phyloP scores from a whole-genome alignment of 2,329 filamentous ascomycete species.

The Calonectria honghensis region DNA sequence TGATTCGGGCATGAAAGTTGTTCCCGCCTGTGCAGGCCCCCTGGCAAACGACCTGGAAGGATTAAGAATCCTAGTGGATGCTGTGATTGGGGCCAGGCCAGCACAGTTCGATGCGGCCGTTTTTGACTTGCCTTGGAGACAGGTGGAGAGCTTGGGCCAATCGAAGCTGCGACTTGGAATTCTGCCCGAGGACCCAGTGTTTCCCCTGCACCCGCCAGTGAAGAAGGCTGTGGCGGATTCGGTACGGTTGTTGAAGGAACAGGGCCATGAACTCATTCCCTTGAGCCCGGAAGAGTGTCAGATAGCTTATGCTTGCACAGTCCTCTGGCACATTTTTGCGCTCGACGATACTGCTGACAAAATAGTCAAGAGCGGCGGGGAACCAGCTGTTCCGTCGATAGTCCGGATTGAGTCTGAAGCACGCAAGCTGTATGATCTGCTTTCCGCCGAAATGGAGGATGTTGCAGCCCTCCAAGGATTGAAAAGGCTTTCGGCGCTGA shows the following conservation, averaged over 20 bases:
- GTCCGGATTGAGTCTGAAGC: not conserved
- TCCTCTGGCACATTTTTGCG: not conserved
- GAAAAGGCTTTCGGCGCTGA: not conserved
- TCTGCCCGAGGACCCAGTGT: not conserved
- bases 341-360: not conserved
- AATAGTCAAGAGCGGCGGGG: not conserved
- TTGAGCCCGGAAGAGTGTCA: not conserved
- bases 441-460: not conserved
- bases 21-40: not conserved
- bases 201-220: not conserved
- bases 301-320: not conserved
- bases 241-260: not conserved
- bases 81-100: not conserved
- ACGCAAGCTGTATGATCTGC: not conserved
- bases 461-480: not conserved
- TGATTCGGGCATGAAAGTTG: not conserved
- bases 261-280: not conserved
- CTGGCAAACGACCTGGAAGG: not conserved
- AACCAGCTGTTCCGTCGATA: not conserved
- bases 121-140: not conserved
- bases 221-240: not conserved
- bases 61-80: not conserved
- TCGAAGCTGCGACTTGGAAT: not conserved
- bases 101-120: not conserved
- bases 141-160: not conserved